Evolutionary conservation across 139 green algal species (phyloP), one percentile per base, ranked within the genome.

Genomic region (Chloropicon primus): DNA sequence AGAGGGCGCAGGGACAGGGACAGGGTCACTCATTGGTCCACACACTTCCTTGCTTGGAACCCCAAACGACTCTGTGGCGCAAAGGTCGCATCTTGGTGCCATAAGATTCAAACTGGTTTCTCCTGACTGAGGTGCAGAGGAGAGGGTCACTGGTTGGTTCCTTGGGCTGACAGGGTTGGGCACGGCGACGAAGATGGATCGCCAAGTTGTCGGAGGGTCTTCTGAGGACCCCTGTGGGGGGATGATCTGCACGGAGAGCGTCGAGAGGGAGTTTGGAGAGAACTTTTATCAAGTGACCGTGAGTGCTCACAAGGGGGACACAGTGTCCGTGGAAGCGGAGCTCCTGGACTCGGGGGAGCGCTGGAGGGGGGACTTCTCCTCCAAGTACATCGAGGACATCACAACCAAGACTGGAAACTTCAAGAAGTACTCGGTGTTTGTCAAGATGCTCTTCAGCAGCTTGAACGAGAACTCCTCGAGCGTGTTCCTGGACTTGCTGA

Each of bases 401-500:
- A 96, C 91, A 0, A 72, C 81, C 22, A 95, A 94, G 73, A 94
- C 93, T 1, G 91, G 91, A 26, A 96, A 89, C 84, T 94, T 91
- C 86, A 96, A 96, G 74, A 91, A 90, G 77, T 93, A 90, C 81
- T 73, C 77, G 1, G 87, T 94, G 0, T 97, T 97, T 80, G 85
- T 92, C 2, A 84, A 84, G 21, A 96, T 97, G 93, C 84, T 97
- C 71, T 71, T 90, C 3, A 88, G 83, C 1, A 91, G 91, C 10
- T 25, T 96, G 54, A 85, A 84, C 41, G 82, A 89, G 54, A 83
- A 88, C 21, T 93, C 86, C 2, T 88, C 93, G 79, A 89, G 83
- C 76, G 93, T 96, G 0, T 93, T 88, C 72, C 81, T 97, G 21
- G 93, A 96, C 80, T 80, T 97, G 81, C 84, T 97, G 1, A 96